Conservation (phyloP, 768 basidiomycete species). For the Lactarius tabidus region DNA sequence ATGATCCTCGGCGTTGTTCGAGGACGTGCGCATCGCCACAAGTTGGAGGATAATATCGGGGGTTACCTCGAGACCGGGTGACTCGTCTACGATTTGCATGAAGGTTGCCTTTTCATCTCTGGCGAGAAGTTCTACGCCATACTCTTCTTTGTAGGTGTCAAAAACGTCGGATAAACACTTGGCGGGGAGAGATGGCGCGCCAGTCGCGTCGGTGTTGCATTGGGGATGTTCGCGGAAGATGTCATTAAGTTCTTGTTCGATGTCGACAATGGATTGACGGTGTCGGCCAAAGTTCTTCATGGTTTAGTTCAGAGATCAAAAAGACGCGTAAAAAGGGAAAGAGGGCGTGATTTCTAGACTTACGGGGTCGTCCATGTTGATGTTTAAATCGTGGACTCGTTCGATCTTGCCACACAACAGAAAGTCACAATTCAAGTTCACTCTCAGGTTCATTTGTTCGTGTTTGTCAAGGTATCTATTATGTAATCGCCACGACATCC, state of each 20-base stretch:
- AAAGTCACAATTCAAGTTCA: not conserved
- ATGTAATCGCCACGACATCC: not conserved
- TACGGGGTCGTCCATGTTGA: constrained; percentile 18
- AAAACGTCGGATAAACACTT: constrained; percentile 69
- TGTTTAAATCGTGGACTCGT: not conserved
- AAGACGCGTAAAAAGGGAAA: not conserved
- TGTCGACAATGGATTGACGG: constrained; percentile 66
- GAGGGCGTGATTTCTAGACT: not conserved
- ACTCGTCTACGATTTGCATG: constrained; percentile 49
- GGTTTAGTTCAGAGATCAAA: not conserved
- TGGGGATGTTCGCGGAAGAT: constrained; percentile 66
- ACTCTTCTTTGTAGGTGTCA: constrained; percentile 54
- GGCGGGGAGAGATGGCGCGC: constrained; percentile 64
- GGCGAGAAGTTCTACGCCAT: constrained; percentile 60
- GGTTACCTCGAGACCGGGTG: constrained; percentile 64
- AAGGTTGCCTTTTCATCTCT: constrained; percentile 60
- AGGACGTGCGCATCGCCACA: constrained; percentile 44
- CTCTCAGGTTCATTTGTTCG: constrained; percentile 9
- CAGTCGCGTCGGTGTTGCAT: constrained; percentile 52
- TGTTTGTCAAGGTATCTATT: not conserved
- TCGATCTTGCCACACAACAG: constrained; percentile 1
- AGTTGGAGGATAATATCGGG: constrained; percentile 60
- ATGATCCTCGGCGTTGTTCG: constrained; percentile 16
- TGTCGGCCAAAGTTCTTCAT: constrained; percentile 46
- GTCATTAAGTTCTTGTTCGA: constrained; percentile 62